Evolutionary conservation across 2,329 filamentous ascomycete genomes (phyloP), one percentile per base, ranked within the genome.

Genomic region (Annulohypoxylon truncatum): DNA sequence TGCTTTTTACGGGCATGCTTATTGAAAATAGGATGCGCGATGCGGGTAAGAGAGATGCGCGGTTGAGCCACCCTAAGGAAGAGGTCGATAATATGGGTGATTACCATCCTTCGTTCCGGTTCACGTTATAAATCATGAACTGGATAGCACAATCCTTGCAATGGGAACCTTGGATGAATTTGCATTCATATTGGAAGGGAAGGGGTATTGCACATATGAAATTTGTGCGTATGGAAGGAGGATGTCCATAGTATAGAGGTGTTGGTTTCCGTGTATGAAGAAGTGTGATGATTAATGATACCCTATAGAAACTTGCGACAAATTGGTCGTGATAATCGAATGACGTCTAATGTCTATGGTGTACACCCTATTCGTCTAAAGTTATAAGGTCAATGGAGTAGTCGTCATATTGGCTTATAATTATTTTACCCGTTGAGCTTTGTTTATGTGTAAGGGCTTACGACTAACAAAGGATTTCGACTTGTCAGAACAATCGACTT

Each of bases 11-110:
- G 8, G 75, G 80, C 28, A 75, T 85, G 71, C 68, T 79, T 75
- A 59, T 73, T 15, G 78, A 84, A 76, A 86, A 86, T 66, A 75
- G 71, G 67, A 81, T 78, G 76, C 78, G 84, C 44, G 81, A 82
- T 13, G 72, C 78, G 4, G 83, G 84, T 0, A 79, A 82, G 68
- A 77, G 82, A 44, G 82, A 85, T 69, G 73, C 77, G 46, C 77
- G 83, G 35, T 73, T 85, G 22, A 65, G 73, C 10, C 46, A 52
- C 3, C 73, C 75, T 0, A 77, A 75, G 26, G 75, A 77, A 22
- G 81, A 84, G 73, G 72, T 78, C 9, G 78, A 80, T 48, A 85
- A 86, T 64, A 76, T 86, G 70, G 84, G 84, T 0, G 84, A 86
- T 64, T 80, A 84, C 61, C 83, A 86, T 73, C 84, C 83, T 2